phyloP scores from a whole-genome alignment of 371 early-diverging fungal species.

The Haplosporangium sp. region DNA sequence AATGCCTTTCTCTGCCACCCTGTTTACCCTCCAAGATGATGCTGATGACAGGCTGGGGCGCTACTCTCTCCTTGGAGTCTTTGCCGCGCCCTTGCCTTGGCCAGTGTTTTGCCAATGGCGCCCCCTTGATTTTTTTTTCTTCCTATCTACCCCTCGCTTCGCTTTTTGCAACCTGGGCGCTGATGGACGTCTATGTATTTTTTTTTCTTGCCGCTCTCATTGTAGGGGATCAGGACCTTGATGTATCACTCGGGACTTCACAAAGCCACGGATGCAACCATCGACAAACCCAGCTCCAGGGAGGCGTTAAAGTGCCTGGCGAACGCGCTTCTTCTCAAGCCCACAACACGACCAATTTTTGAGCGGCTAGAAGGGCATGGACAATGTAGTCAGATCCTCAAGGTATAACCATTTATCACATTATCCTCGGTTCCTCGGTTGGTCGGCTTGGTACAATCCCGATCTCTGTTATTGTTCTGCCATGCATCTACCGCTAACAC shows the following conservation, averaged over 20 bases:
- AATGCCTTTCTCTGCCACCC: no score
- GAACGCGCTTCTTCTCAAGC: slow-evolving; percentile 64
- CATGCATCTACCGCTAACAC: no score
- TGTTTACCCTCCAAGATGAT: neutral
- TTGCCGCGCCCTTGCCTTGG: slow-evolving; percentile 2
- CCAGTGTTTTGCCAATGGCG: slow-evolving; percentile 1
- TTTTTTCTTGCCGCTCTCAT: neutral
- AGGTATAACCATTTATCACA: slow-evolving; percentile 11
- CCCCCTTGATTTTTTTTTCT: slow-evolving; percentile 15
- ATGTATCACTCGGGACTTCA: slow-evolving; percentile 44
- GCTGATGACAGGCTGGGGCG: neutral
- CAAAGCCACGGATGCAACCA: slow-evolving; percentile 13
- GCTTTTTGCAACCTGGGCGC: neutral
- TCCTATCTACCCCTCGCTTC: neutral
- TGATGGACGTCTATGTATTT: neutral
- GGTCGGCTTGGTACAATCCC: no score
- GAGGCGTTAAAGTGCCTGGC: slow-evolving; percentile 72
- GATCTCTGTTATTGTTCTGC: no score
- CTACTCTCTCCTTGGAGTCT: neutral
- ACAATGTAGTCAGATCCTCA: slow-evolving; percentile 53
- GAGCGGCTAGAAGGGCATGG: slow-evolving; percentile 58
- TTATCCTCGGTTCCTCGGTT: neutral
- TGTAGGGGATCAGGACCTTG: slow-evolving; percentile 41
- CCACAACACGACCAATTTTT: slow-evolving; percentile 57
- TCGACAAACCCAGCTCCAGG: slow-evolving; percentile 34